A percentile compares a stretch with the other conserved stretches of the same genome.
These are phyloP conservation scores for Trichoderma gracile DNA, from an alignment of 2,329 filamentous ascomycete genomes.

Conservation along the genomic window DNA sequence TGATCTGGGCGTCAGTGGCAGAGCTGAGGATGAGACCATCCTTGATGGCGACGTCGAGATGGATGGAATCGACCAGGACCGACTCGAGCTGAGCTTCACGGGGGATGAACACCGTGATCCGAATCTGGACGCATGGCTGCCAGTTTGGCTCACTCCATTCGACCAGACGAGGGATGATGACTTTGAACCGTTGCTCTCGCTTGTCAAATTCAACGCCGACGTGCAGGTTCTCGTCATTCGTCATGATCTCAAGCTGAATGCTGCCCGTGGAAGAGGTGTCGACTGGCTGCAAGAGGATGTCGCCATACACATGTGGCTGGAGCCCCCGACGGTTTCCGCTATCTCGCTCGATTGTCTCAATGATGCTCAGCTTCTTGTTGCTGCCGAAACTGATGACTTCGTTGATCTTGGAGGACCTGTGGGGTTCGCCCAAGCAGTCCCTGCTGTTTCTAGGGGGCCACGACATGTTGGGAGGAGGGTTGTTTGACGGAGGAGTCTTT, in stretches of 20 bases:
- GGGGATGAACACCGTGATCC: constrained; percentile 51
- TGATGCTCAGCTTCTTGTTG: constrained; percentile 42
- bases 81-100: constrained; percentile 40
- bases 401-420: constrained; percentile 28
- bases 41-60: constrained; percentile 45
- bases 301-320: constrained; percentile 46
- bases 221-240: constrained; percentile 47
- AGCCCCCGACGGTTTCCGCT: constrained; percentile 29
- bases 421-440: constrained; percentile 34
- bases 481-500: constrained; percentile 28
- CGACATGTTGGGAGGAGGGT: constrained; percentile 29
- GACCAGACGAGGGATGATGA: constrained; percentile 44
- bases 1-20: constrained; percentile 35
- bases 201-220: constrained; percentile 40
- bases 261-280: constrained; percentile 38
- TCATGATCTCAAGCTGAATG: constrained; percentile 47
- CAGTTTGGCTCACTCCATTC: constrained; percentile 35
- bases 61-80: constrained; percentile 41
- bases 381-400: constrained; percentile 39
- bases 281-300: constrained; percentile 47
- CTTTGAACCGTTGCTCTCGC: constrained; percentile 41
- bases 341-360: constrained; percentile 40
- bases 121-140: constrained; percentile 51
- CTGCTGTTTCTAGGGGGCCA: constrained; percentile 32
- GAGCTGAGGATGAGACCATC: constrained; percentile 44